Conservation (phyloP, 129 eudicot genomes). For the Oenanthe sinensis region DNA sequence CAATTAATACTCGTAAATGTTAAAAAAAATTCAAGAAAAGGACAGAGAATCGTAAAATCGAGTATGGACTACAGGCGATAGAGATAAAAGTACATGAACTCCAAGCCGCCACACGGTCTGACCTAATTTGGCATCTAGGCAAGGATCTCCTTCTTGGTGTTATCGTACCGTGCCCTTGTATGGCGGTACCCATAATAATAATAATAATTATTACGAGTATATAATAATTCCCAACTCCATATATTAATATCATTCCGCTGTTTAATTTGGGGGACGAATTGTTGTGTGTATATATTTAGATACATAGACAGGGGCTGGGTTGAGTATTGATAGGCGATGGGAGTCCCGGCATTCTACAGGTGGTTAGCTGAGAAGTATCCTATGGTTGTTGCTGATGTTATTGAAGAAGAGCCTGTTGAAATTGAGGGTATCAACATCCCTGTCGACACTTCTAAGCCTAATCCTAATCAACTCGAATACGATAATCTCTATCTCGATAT, state of each 20-base stretch:
- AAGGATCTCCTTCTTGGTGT: neutral
- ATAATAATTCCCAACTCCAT: no score
- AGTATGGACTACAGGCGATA: no score
- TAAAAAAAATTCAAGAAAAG: neutral
- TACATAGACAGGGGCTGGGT: neutral
- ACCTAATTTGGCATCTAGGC: neutral
- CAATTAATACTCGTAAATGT: no score
- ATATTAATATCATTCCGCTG: no score
- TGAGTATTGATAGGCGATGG: slow-evolving; percentile 18
- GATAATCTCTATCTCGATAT: slow-evolving; percentile 43
- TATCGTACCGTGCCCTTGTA: no score
- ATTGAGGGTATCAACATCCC: slow-evolving; percentile 29
- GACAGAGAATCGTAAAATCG: neutral
- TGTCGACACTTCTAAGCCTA: slow-evolving; percentile 32
- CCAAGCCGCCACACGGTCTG: neutral
- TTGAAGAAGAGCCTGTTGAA: slow-evolving; percentile 32
- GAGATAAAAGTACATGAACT: neutral
- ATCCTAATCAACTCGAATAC: slow-evolving; percentile 36
- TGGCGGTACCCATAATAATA: no score
- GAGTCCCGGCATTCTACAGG: slow-evolving; percentile 43
- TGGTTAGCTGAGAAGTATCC: slow-evolving; percentile 50
- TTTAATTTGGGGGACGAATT: no score
- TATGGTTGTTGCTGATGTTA: slow-evolving; percentile 27
- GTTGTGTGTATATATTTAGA: no score
- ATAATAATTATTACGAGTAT: no score